A percentile compares a stretch with the other conserved stretches of the same genome.
Conservation (phyloP, 495 filamentous ascomycete genomes). For the Trichoderma asperelloides region DNA sequence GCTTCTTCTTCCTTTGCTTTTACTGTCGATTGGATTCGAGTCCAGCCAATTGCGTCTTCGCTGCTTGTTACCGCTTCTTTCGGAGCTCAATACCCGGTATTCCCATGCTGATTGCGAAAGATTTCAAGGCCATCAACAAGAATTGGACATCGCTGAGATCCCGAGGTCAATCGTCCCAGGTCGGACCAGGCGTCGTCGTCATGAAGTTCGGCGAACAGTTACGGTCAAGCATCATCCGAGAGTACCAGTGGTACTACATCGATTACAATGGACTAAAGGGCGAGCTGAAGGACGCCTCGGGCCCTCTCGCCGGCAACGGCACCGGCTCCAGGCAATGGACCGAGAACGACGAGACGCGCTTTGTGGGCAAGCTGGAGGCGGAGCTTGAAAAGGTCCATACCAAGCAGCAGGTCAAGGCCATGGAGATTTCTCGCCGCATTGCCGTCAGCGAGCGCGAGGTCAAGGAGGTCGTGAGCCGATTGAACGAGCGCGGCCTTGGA, state of each 20-base stretch:
- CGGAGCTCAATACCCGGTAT: not conserved
- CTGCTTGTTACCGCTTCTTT: not conserved
- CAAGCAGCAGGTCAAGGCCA: constrained; percentile 91
- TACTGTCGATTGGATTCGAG: not conserved
- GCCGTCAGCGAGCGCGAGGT: constrained; percentile 81
- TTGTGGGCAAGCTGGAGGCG: constrained; percentile 75
- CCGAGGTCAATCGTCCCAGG: constrained; percentile 18
- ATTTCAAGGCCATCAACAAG: constrained; percentile 31
- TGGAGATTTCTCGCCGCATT: constrained; percentile 87
- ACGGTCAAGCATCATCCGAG: constrained; percentile 82
- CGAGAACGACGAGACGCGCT: constrained; percentile 83
- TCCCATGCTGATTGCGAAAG: constrained; percentile 41
- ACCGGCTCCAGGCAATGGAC: constrained; percentile 55
- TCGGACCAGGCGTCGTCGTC: constrained; percentile 36
- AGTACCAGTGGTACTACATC: constrained; percentile 96
- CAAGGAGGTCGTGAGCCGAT: constrained; percentile 66
- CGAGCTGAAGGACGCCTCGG: constrained; percentile 67
- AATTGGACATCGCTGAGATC: constrained; percentile 23
- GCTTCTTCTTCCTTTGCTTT: not conserved
- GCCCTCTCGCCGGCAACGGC: constrained; percentile 33
- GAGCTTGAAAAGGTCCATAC: constrained; percentile 96
- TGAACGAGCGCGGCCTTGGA: constrained; percentile 47
- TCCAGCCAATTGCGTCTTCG: not conserved
- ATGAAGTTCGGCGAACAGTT: constrained; percentile 95
- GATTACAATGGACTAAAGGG: constrained; percentile 89